Conservation (phyloP, 768 basidiomycete genomes). For the Termitomyces sp. region DNA sequence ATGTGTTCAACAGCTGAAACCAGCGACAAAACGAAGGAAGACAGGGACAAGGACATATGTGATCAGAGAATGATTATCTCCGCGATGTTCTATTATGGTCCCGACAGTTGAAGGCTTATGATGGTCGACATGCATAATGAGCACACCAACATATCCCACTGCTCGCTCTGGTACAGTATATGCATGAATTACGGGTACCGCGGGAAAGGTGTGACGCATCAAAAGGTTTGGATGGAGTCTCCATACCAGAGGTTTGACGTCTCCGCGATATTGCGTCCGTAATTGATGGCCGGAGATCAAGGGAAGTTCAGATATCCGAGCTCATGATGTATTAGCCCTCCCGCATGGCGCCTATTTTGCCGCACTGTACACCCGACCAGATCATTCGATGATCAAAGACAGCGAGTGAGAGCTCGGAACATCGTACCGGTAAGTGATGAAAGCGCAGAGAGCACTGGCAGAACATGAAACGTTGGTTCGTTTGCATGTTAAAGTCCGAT, state of each 20-base stretch:
- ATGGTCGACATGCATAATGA: neutral
- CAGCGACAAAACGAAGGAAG: neutral
- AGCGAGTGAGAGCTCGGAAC: too few species aligned
- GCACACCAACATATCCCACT: neutral
- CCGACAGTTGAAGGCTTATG: neutral
- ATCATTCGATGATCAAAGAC: too few species aligned
- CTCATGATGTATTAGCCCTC: too few species aligned
- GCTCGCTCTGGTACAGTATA: neutral
- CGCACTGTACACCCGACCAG: too few species aligned
- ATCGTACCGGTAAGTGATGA: too few species aligned
- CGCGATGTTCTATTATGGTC: neutral
- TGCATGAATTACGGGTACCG: neutral
- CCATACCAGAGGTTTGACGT: neutral
- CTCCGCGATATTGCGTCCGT: neutral
- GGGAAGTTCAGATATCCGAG: too few species aligned
- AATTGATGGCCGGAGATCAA: too few species aligned
- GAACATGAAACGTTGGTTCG: neutral
- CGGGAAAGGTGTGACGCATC: neutral
- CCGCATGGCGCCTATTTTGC: too few species aligned
- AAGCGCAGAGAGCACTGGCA: too few species aligned
- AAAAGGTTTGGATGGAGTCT: neutral
- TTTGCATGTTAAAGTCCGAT: neutral
- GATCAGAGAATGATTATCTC: neutral
- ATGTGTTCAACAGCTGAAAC: neutral
- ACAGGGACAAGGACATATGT: neutral